Percentiles rank a stretch among this genome's conserved stretches.
Evolutionary conservation across 148 eudicot genomes (phyloP).

Genomic region (Simmondsia chinensis): DNA sequence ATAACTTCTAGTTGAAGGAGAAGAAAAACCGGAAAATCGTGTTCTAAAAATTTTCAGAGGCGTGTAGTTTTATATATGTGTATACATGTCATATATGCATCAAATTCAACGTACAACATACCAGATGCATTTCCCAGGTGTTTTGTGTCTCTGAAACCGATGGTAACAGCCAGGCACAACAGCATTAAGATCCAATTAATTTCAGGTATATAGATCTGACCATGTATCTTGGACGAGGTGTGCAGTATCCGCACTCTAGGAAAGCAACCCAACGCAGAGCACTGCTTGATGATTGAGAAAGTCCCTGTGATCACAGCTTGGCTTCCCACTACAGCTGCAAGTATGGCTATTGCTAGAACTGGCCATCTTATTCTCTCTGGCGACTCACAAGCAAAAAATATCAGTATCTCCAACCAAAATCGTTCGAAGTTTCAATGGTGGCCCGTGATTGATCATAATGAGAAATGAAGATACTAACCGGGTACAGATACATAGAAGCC

Average conservation of each 20-base stretch:
- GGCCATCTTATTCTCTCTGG: constrained; percentile 70
- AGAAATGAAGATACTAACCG: constrained; percentile 7
- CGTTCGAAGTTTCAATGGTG: background rate
- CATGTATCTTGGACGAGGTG: constrained; percentile 54
- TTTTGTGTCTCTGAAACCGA: constrained; percentile 46
- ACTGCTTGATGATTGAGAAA: constrained; percentile 58
- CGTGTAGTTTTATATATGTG: too few species aligned
- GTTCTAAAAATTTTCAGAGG: too few species aligned
- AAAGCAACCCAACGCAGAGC: constrained; percentile 55
- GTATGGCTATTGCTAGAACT: constrained; percentile 47
- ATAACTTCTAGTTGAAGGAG: too few species aligned
- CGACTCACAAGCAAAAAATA: background rate
- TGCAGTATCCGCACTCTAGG: constrained; percentile 69
- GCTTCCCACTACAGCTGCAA: constrained; percentile 80
- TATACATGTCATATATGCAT: background rate
- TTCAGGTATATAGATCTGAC: constrained; percentile 86
- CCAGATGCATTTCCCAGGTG: constrained; percentile 78
- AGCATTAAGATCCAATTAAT: constrained; percentile 61
- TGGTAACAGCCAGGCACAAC: constrained; percentile 47
- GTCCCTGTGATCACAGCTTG: constrained; percentile 74
- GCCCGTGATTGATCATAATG: background rate
- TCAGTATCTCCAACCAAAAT: too few species aligned
- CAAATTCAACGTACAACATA: constrained; percentile 4
- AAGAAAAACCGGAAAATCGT: too few species aligned
- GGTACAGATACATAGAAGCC: constrained; percentile 29